A percentile compares a stretch with the other conserved stretches of the same genome.
phyloP scores from a whole-genome alignment of 371 early-diverging fungal genomes.

The Coemansia sp. region DNA sequence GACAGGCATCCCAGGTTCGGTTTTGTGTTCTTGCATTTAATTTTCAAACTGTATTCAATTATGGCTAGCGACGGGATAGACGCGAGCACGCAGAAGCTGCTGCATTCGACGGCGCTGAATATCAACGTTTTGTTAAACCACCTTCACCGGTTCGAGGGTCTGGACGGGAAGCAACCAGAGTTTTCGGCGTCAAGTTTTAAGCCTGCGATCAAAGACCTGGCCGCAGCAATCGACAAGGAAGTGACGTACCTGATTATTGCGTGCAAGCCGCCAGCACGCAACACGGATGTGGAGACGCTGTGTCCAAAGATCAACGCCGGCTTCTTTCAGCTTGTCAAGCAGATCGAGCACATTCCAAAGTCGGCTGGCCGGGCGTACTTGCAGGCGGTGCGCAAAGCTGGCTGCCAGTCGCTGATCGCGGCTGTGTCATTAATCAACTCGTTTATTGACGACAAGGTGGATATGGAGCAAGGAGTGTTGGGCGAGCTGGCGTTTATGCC shows the following conservation, averaged over 20 bases:
- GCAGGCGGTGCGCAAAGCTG: conserved; percentile 29
- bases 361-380: conserved; percentile 34
- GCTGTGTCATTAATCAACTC: conserved; percentile 31
- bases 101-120: conserved; percentile 28
- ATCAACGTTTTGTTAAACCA: conserved; percentile 29
- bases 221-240: conserved; percentile 40
- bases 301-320: conserved; percentile 48
- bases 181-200: conserved; percentile 27
- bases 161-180: conserved; percentile 10
- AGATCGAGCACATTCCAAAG: conserved; percentile 27
- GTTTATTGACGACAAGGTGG: conserved; percentile 35
- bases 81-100: conserved; percentile 31
- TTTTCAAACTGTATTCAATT: neutral
- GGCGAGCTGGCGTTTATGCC: conserved; percentile 29
- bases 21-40: neutral
- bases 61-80: conserved; percentile 14
- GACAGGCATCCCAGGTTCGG: neutral
- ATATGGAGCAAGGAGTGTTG: conserved; percentile 16
- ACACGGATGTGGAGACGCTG: conserved; percentile 26
- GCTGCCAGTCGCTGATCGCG: conserved; percentile 25
- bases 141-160: conserved; percentile 29
- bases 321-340: conserved; percentile 42
- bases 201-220: conserved; percentile 20
- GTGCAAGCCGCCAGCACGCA: conserved; percentile 44
- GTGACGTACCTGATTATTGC: conserved; percentile 44